These are phyloP conservation scores for Hypocreales sp. DNA, from an alignment of 2,329 filamentous ascomycete genomes.

Conservation along the genomic window DNA sequence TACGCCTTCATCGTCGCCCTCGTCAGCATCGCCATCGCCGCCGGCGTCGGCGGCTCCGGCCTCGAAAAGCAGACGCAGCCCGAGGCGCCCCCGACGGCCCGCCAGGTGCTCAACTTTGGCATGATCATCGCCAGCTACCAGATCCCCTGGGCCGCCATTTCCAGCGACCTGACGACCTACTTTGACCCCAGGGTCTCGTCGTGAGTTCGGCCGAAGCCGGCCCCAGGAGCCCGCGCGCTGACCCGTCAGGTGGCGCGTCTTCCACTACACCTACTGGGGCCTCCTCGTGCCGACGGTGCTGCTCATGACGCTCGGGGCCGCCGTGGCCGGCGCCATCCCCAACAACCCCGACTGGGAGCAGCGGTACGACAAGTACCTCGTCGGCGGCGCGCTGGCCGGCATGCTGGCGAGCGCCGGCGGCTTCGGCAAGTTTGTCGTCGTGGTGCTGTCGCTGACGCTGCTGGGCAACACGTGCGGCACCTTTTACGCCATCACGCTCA, in stretches of 20 bases:
- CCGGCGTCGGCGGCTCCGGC: slow-evolving; percentile 34
- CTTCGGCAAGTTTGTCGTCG: slow-evolving; percentile 47
- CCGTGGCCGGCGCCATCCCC: slow-evolving; percentile 44
- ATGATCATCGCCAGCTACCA: slow-evolving; percentile 48
- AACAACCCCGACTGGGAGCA: slow-evolving; percentile 37
- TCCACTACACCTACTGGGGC: slow-evolving; percentile 40
- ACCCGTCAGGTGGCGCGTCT: slow-evolving; percentile 24
- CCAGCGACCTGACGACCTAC: slow-evolving; percentile 47
- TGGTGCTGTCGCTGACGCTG: slow-evolving; percentile 39
- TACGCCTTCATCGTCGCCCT: slow-evolving; percentile 41
- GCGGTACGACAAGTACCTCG: slow-evolving; percentile 34
- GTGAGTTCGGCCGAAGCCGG: slow-evolving; percentile 22
- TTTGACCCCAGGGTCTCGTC: slow-evolving; percentile 38
- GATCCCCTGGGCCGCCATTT: slow-evolving; percentile 43
- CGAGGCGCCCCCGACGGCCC: slow-evolving; percentile 23
- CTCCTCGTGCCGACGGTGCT: slow-evolving; percentile 37
- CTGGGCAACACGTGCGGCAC: slow-evolving; percentile 44
- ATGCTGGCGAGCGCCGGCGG: slow-evolving; percentile 42
- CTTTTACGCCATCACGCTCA: slow-evolving; percentile 47
- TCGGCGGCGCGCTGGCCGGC: slow-evolving; percentile 42
- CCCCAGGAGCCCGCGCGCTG: not conserved
- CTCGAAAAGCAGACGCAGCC: slow-evolving; percentile 30
- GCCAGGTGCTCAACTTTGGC: slow-evolving; percentile 36
- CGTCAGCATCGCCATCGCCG: slow-evolving; percentile 36
- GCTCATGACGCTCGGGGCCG: slow-evolving; percentile 47